Conservation (phyloP, 2,329 filamentous ascomycete genomes). For the Zasmidium citrigriseum region DNA sequence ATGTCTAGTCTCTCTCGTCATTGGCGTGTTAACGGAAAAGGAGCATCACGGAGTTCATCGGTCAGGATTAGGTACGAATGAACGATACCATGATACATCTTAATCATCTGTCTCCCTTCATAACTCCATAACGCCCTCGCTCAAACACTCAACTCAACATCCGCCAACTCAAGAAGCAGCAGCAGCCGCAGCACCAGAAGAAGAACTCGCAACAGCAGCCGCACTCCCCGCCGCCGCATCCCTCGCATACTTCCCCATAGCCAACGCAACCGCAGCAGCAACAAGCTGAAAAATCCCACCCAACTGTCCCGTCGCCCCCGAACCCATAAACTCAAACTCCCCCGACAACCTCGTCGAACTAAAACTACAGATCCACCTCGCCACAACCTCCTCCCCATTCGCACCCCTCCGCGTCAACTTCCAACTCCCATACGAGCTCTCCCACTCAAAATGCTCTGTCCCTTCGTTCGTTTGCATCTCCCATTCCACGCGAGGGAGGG, state of each 20-base stretch:
- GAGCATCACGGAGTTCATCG: too few relatives aligned
- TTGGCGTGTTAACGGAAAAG: too few relatives aligned
- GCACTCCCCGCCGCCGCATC: neutral
- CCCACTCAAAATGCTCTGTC: neutral
- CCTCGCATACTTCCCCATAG: neutral
- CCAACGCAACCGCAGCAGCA: neutral
- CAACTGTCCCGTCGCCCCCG: neutral
- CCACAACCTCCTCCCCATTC: neutral
- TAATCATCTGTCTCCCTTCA: too few relatives aligned
- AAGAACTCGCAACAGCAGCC: neutral
- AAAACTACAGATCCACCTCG: neutral
- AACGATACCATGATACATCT: too few relatives aligned
- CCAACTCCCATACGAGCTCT: neutral
- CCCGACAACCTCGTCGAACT: neutral
- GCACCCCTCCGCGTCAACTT: neutral
- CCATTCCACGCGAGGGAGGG: neutral
- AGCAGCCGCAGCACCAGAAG: neutral
- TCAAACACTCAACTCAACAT: too few relatives aligned
- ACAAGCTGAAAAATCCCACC: neutral
- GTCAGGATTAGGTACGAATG: too few relatives aligned
- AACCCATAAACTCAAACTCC: neutral
- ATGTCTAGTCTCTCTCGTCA: too few relatives aligned
- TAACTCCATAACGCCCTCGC: too few relatives aligned
- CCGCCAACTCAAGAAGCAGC: too few relatives aligned
- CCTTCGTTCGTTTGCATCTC: neutral